Conservation (phyloP, 345 rosid species). For the Moringa oleifera region DNA sequence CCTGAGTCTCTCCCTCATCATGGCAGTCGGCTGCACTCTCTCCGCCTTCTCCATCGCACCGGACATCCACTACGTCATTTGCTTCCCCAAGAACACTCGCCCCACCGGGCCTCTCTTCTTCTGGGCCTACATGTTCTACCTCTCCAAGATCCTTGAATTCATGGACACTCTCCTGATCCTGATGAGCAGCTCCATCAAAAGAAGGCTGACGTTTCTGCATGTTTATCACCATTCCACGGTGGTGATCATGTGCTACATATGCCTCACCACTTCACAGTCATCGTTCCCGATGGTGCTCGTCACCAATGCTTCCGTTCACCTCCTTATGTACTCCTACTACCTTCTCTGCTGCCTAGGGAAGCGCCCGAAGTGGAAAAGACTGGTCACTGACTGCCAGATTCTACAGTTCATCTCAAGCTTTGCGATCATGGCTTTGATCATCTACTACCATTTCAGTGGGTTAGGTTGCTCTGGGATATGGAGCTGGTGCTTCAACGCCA, state of each 20-base stretch:
- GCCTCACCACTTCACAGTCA: conserved; percentile 41
- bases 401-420: conserved; percentile 54
- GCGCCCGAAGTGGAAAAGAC: conserved; percentile 59
- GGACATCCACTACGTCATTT: conserved; percentile 29
- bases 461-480: conserved; percentile 53
- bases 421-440: conserved; percentile 28
- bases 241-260: conserved; percentile 52
- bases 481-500: conserved; percentile 54
- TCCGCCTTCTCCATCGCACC: conserved; percentile 25
- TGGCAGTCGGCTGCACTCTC: conserved; percentile 38
- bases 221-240: conserved; percentile 68
- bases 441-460: conserved; percentile 41
- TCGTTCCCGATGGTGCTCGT: conserved; percentile 48
- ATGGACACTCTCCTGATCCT: conserved; percentile 54
- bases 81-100: conserved; percentile 40
- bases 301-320: conserved; percentile 50
- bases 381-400: conserved; percentile 58
- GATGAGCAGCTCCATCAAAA: conserved; percentile 28
- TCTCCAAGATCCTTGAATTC: conserved; percentile 57
- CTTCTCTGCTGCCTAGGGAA: conserved; percentile 38
- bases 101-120: conserved; percentile 59
- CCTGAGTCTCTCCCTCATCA: conserved; percentile 26
- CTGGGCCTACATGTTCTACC: conserved; percentile 65
- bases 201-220: conserved; percentile 64
- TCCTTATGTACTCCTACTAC: conserved; percentile 60